These are phyloP conservation scores for Pittosporum tobira DNA, from an alignment of 129 eudicot species.

Conservation along the genomic window DNA sequence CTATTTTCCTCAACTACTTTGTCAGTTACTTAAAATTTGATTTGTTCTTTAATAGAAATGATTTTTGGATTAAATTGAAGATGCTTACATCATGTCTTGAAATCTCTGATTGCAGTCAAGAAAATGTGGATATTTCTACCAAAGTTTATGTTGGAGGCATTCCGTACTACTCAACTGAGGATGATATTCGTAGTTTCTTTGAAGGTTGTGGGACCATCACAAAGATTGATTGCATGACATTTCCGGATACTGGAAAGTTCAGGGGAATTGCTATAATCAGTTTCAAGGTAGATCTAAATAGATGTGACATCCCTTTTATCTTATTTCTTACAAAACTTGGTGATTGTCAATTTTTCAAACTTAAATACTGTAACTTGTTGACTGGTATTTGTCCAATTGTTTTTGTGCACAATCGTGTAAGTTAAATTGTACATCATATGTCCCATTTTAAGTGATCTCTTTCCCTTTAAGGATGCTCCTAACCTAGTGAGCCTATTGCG, in stretches of 20 bases:
- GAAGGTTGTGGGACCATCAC: constrained; percentile 90
- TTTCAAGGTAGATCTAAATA: constrained; percentile 53
- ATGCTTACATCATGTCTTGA: background rate
- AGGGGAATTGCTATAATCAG: constrained; percentile 92
- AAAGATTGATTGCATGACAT: constrained; percentile 69
- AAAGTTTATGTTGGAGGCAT: constrained; percentile 96
- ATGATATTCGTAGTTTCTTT: constrained; percentile 87
- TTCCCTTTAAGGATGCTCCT: too few relatives aligned
- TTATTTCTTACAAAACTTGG: too few relatives aligned
- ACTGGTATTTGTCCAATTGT: too few relatives aligned
- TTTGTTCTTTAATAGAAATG: constrained; percentile 3
- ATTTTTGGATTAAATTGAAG: background rate
- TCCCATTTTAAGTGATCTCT: too few relatives aligned
- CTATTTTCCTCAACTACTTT: background rate
- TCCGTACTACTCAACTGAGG: constrained; percentile 90
- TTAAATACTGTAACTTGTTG: too few relatives aligned
- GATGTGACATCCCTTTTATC: background rate
- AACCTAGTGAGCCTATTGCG: too few relatives aligned
- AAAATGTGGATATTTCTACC: constrained; percentile 27
- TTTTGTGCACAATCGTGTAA: too few relatives aligned
- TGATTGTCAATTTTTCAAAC: too few relatives aligned
- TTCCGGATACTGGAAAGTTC: constrained; percentile 91
- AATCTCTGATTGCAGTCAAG: constrained; percentile 41
- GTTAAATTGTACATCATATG: too few relatives aligned
- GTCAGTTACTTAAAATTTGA: background rate